Conservation (phyloP, 225 moss, liverwort and hornwort species). For the Pleurozium schreberi region DNA sequence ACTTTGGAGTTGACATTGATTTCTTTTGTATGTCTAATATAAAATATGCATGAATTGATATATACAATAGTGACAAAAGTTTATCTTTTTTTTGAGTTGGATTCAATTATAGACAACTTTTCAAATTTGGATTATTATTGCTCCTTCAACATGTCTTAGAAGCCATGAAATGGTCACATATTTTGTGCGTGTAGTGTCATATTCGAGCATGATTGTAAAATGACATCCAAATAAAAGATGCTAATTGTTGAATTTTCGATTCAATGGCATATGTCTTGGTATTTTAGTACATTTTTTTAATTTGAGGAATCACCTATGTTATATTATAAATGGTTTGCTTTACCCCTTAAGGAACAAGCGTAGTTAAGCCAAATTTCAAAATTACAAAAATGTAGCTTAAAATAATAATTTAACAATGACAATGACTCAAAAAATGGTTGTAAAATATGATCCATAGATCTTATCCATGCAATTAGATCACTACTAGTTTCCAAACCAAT, state of each 20-base stretch:
- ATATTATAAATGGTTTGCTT: not conserved
- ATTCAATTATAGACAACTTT: not conserved
- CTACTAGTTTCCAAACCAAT: not conserved
- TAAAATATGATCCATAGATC: not conserved
- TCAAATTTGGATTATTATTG: not conserved
- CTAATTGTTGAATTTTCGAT: not conserved
- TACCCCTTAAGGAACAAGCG: fast-evolving
- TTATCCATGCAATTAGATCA: not conserved
- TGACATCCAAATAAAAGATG: too few relatives aligned
- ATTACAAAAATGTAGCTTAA: not conserved
- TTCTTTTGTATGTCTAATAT: not conserved
- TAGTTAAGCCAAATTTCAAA: not conserved
- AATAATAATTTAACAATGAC: not conserved
- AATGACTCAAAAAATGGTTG: not conserved
- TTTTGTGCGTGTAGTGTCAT: fast-evolving
- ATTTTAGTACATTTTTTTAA: not conserved
- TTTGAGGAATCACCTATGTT: not conserved
- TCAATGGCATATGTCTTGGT: not conserved
- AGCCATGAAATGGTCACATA: not conserved
- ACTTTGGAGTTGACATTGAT: not conserved
- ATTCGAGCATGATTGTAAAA: not conserved
- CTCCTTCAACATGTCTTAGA: not conserved
- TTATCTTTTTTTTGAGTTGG: not conserved
- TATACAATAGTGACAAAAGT: not conserved
- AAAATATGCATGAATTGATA: not conserved